These are phyloP conservation scores for Thielaviopsis punctulata DNA, from an alignment of 2,329 filamentous ascomycete genomes.

Conservation along the genomic window DNA sequence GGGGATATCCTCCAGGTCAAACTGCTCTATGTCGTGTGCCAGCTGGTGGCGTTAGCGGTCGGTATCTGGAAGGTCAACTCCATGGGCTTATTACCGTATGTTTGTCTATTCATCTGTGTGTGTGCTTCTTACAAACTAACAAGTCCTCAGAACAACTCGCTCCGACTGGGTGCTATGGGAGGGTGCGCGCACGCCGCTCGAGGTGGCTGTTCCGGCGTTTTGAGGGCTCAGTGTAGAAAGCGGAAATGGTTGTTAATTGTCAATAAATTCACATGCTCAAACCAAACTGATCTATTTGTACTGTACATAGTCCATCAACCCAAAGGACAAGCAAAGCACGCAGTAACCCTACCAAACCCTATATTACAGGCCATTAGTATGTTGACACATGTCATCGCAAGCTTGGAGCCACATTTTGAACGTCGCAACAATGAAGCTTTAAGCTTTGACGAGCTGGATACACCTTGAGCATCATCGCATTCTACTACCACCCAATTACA, in stretches of 20 bases:
- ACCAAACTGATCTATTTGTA: background rate
- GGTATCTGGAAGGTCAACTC: constrained; percentile 93
- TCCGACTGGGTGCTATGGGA: constrained; percentile 99
- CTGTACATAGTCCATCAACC: too few relatives aligned
- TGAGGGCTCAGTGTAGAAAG: background rate
- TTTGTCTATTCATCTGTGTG: constrained; percentile 13
- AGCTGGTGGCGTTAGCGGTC: constrained; percentile 64
- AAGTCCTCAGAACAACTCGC: constrained; percentile 57
- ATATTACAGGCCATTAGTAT: background rate
- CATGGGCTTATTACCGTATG: constrained; percentile 87
- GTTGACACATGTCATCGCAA: background rate
- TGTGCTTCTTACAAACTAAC: constrained; percentile 2
- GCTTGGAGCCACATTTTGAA: background rate
- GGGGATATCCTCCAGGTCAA: constrained; percentile 67
- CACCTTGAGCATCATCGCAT: background rate
- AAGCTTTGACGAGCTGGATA: background rate
- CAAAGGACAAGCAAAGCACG: background rate
- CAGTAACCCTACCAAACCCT: constrained; percentile 1
- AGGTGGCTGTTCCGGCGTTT: constrained; percentile 47
- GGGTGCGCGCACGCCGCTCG: constrained; percentile 48
- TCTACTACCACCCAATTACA: background rate
- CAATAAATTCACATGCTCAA: background rate
- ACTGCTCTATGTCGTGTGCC: constrained; percentile 72
- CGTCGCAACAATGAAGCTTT: background rate
- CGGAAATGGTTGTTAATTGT: background rate